phyloP scores from a whole-genome alignment of 2,329 filamentous ascomycete genomes.

The Stachybotrys chlorohalonatus region DNA sequence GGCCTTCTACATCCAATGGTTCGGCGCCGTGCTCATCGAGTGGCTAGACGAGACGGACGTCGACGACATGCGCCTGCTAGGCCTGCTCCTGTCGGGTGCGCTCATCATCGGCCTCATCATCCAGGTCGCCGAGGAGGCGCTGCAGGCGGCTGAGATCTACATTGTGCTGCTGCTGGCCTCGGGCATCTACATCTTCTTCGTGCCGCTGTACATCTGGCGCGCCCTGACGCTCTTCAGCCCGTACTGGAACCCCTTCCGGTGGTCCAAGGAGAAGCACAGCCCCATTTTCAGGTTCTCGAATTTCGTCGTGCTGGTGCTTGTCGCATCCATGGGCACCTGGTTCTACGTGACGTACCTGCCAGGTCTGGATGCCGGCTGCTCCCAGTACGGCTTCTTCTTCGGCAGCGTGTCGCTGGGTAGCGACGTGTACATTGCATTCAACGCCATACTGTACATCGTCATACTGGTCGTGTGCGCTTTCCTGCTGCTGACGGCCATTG shows the following conservation, averaged over 20 bases:
- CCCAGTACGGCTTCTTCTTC: slow-evolving; percentile 22
- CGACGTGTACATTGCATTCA: slow-evolving; percentile 15
- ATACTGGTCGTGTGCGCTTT: slow-evolving; percentile 13
- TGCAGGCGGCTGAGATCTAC: slow-evolving; percentile 21
- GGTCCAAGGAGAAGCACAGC: slow-evolving; percentile 15
- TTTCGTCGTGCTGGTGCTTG: slow-evolving; percentile 14
- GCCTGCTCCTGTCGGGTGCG: slow-evolving; percentile 19
- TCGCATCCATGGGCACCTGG: slow-evolving; percentile 21
- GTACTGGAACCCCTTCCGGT: slow-evolving; percentile 18
- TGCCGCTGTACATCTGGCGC: slow-evolving; percentile 24
- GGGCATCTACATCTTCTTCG: slow-evolving; percentile 19
- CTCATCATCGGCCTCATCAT: slow-evolving; percentile 18
- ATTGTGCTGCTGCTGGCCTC: slow-evolving; percentile 20
- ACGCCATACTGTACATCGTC: slow-evolving; percentile 19
- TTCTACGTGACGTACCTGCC: slow-evolving; percentile 18
- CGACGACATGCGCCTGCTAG: slow-evolving; percentile 18
- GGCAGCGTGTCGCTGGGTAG: slow-evolving; percentile 16
- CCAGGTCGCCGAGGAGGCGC: slow-evolving; percentile 8
- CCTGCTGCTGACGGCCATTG: slow-evolving; percentile 13
- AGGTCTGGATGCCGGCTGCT: slow-evolving; percentile 11
- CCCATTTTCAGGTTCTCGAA: slow-evolving; percentile 15
- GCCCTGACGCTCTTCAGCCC: slow-evolving; percentile 18
- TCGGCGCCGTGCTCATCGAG: slow-evolving; percentile 20
- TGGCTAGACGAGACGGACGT: slow-evolving; percentile 18
- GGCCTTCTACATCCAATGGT: slow-evolving; percentile 26